Conservation (phyloP, 257 asterid species). For the Cordia subcordata region DNA sequence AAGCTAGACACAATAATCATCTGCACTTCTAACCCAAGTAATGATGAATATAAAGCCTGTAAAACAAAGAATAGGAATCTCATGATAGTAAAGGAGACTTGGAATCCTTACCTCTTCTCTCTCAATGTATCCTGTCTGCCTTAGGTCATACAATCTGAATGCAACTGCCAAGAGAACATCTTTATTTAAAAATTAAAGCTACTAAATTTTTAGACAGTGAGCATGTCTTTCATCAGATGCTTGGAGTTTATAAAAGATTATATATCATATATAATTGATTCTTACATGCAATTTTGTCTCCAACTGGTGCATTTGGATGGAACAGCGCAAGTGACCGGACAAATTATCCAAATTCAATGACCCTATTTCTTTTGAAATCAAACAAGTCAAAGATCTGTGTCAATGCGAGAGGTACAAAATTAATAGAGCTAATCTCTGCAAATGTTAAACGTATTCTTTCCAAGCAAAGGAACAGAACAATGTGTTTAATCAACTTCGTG, state of each 20-base stretch:
- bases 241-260: no score
- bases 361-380: slow-evolving; percentile 26
- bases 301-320: slow-evolving; percentile 27
- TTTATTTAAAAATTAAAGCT: slow-evolving; percentile 2
- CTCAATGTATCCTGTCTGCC: slow-evolving; percentile 74
- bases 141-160: slow-evolving; percentile 71
- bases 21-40: no score
- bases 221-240: no score
- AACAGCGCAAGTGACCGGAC: slow-evolving; percentile 24
- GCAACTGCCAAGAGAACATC: slow-evolving; percentile 57
- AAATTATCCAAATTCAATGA: slow-evolving; percentile 28
- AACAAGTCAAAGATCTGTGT: slow-evolving; percentile 28
- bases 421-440: slow-evolving; percentile 1
- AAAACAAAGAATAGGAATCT: no score
- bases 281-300: slow-evolving; percentile 27
- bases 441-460: background rate
- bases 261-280: background rate
- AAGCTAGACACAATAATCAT: no score
- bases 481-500: background rate
- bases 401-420: background rate
- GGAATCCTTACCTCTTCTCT: slow-evolving; percentile 56
- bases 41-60: no score
- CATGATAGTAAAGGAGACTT: background rate
- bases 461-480: background rate
- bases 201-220: background rate